Evolutionary conservation across 1,284 basidiomycete genomes (phyloP).

Genomic region (Trametes polyzona): DNA sequence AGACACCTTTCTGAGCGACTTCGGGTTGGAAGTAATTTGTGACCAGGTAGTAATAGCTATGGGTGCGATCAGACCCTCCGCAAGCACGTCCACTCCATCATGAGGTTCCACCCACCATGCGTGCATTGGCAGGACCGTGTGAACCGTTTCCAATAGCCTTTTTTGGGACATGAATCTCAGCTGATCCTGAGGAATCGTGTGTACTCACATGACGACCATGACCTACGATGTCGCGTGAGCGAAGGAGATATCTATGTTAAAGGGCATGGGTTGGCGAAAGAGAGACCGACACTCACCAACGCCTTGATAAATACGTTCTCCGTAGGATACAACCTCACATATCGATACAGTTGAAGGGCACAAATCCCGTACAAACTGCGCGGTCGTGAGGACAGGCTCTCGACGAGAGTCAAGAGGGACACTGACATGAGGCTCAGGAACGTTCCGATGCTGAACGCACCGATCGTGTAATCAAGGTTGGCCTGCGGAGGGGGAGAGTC

Average conservation of each 20-base stretch:
- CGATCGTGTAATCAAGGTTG: neutral
- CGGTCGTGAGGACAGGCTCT: neutral
- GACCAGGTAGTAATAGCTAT: constrained; percentile 8
- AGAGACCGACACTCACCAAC: neutral
- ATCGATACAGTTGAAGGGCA: constrained; percentile 4
- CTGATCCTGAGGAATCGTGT: too few species aligned
- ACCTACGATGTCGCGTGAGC: neutral
- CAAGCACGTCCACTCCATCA: neutral
- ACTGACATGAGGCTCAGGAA: constrained; percentile 5
- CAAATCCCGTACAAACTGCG: neutral
- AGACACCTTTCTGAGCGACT: neutral
- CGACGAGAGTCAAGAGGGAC: too few species aligned
- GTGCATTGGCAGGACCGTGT: neutral
- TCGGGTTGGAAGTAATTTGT: constrained; percentile 3
- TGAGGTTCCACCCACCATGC: neutral
- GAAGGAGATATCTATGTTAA: neutral
- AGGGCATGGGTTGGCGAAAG: neutral
- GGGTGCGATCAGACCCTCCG: neutral
- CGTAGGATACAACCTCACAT: neutral
- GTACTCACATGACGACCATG: neutral
- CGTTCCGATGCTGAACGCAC: constrained; percentile 1
- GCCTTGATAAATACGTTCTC: neutral
- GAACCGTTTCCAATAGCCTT: neutral
- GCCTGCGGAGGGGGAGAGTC: neutral
- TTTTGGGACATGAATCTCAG: neutral